Conservation (phyloP, 2,329 filamentous ascomycete species). For the Bisporella sp. region DNA sequence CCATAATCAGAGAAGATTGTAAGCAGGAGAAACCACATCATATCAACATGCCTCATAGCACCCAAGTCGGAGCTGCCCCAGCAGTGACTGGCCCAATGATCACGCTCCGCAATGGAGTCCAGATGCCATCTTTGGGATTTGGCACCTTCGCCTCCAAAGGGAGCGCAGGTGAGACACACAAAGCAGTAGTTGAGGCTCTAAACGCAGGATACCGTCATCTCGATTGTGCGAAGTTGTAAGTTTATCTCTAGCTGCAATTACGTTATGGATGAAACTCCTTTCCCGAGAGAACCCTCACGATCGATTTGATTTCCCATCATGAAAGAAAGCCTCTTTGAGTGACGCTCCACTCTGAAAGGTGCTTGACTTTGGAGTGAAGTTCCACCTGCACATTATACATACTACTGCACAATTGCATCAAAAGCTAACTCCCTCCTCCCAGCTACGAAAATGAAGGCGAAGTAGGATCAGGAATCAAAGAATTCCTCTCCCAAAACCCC, state of each 20-base stretch:
- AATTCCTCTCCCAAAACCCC: slow-evolving; percentile 52
- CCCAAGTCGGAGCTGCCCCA: slow-evolving; percentile 16
- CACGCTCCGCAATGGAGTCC: slow-evolving; percentile 30
- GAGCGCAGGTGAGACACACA: slow-evolving; percentile 37
- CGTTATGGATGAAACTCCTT: neutral
- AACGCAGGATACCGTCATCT: slow-evolving; percentile 59
- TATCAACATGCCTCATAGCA: neutral
- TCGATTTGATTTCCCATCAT: neutral
- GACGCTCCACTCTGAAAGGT: no score
- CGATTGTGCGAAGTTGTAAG: slow-evolving; percentile 60
- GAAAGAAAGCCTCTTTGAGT: no score
- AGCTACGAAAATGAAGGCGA: slow-evolving; percentile 73
- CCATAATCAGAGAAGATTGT: no score
- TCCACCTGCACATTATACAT: no score
- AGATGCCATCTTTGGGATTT: slow-evolving; percentile 37
- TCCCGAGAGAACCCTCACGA: neutral
- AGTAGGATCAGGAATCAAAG: slow-evolving; percentile 69
- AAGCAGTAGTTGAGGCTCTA: slow-evolving; percentile 51
- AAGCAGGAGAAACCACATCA: no score
- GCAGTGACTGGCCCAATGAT: slow-evolving; percentile 24
- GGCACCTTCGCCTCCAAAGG: slow-evolving; percentile 30
- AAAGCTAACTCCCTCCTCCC: neutral
- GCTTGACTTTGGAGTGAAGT: no score
- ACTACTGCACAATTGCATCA: no score
- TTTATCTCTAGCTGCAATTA: neutral